These are phyloP conservation scores for Penicillium sp. DNA, from an alignment of 2,329 filamentous ascomycete genomes.

Conservation along the genomic window DNA sequence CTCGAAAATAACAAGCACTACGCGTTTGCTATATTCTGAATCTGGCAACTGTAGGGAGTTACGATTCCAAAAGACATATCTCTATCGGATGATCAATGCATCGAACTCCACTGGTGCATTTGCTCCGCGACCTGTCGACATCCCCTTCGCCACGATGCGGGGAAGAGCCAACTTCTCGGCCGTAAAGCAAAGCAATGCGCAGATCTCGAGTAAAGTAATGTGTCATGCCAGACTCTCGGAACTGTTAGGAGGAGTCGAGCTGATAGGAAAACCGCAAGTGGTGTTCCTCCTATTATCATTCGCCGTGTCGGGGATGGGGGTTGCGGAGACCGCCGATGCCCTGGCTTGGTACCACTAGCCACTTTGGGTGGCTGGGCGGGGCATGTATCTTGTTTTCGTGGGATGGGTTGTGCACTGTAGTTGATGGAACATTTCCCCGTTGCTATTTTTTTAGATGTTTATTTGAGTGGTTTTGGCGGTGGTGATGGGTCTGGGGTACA, in stretches of 20 bases:
- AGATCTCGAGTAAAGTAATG: slow-evolving; percentile 12
- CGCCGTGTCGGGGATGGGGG: slow-evolving; percentile 1
- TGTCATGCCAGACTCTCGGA: background rate
- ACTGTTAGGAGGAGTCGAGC: background rate
- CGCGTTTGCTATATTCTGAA: too few species aligned
- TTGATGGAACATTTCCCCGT: background rate
- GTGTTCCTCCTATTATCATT: slow-evolving; percentile 6
- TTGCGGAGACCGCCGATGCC: slow-evolving; percentile 22
- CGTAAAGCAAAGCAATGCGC: slow-evolving; percentile 1
- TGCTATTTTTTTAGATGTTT: background rate
- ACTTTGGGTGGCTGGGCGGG: background rate
- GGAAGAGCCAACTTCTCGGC: slow-evolving; percentile 1
- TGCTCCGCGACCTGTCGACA: too few species aligned
- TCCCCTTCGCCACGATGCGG: background rate
- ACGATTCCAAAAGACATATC: too few species aligned
- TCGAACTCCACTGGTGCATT: too few species aligned
- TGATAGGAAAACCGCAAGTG: slow-evolving; percentile 18
- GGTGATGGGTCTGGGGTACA: slow-evolving; percentile 6
- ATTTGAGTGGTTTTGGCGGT: background rate
- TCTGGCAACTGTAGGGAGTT: too few species aligned
- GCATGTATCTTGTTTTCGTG: background rate
- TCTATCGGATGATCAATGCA: too few species aligned
- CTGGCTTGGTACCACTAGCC: background rate
- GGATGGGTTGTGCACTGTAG: background rate
- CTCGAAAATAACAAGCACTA: too few species aligned